Evolutionary conservation across 2,329 filamentous ascomycete species (phyloP), one percentile per base, ranked within the genome.

Genomic region (Penicillium glabrum): DNA sequence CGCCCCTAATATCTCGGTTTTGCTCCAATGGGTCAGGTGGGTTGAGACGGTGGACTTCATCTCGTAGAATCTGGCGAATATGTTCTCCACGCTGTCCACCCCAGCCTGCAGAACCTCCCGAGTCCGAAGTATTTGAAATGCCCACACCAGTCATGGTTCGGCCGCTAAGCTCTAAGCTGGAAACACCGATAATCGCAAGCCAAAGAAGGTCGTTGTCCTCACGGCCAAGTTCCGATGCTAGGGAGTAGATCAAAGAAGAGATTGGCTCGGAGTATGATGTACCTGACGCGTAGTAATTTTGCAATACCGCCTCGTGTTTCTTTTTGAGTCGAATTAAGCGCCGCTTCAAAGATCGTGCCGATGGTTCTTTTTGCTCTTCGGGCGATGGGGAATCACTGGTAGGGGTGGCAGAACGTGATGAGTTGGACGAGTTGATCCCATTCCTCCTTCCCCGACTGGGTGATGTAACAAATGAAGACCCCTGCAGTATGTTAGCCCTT

Each of bases 171-270:
- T 97, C 93, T 75, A 96, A 88, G 16, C 92, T 96, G n/a, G 90
- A 92, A 35, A 96, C 91, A 6, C 95, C 95, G 26, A 99, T 91
- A 68, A 98, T 96, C 6, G 92, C 87, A 57, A 96, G 83, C 95
- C 95, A 99, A 14, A 99, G 82, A 23, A 98, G 81, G 67, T 99
- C 93, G 67, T 98, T 99, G 73, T 98, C 93, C 80, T 98, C 95
- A 52, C 93, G 89, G 60, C 95, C 95, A 7, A 99, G 85, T 70
- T 98, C 95, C 1, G 93, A 96, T 1, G 93, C 95, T 14, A 99
- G 82, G 0, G 92, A 96, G 75, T 98, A 99, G 69, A 97, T 85
- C 78, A 98, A 88, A 0, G 93, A 96, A 0, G 93, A 95, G 54
- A 98, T 90, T 1, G 95, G 95, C 71, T 99, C 95, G 0, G 93